These are phyloP conservation scores for Lachnellula cervina DNA, from an alignment of 2,329 filamentous ascomycete genomes.

Conservation along the genomic window DNA sequence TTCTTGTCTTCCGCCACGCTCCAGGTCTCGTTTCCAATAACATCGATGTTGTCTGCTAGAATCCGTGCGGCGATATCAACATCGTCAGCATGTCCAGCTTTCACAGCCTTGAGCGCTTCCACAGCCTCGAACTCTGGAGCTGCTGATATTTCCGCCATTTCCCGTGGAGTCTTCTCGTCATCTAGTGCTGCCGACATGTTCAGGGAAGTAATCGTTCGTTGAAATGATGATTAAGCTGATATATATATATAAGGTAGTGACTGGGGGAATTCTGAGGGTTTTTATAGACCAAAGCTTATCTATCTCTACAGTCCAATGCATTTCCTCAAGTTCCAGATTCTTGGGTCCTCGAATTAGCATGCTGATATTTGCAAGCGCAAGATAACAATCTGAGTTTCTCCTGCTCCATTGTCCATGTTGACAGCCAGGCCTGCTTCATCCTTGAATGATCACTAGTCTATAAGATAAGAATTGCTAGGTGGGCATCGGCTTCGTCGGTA, in stretches of 20 bases:
- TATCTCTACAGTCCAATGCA: not conserved
- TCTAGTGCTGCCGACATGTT: not conserved
- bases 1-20: constrained; percentile 17
- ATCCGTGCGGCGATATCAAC: constrained; percentile 28
- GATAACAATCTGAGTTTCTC: not conserved
- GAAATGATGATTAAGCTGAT: not conserved
- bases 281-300: not conserved
- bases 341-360: no score
- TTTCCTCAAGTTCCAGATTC: no score
- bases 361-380: no score
- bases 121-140: constrained; percentile 8
- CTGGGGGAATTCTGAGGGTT: no score
- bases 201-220: not conserved
- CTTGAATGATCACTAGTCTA: no score
- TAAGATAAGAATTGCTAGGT: not conserved
- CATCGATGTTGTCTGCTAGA: constrained; percentile 23
- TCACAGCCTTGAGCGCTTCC: constrained; percentile 24
- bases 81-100: constrained; percentile 23
- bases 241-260: no score
- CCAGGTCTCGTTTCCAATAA: constrained; percentile 10
- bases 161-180: not conserved
- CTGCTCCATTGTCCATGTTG: not conserved
- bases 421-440: no score
- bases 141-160: not conserved
- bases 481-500: not conserved